A percentile compares a stretch with the other conserved stretches of the same genome.
Evolutionary conservation across 768 basidiomycete genomes (phyloP).

Genomic region (Suillus sp.): DNA sequence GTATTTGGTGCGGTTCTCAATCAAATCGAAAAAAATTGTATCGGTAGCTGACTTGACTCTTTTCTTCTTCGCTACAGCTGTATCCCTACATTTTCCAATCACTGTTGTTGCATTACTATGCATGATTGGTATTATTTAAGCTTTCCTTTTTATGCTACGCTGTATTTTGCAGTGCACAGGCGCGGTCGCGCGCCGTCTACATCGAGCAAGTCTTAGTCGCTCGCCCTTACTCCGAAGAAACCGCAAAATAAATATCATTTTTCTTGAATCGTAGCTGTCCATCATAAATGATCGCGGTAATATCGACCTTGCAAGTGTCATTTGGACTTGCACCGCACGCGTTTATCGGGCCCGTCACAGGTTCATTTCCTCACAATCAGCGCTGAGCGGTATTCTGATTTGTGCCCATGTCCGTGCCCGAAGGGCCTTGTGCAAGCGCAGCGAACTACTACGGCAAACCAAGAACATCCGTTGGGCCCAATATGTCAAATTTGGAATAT

Average conservation of each 20-base stretch:
- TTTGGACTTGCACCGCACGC: background rate
- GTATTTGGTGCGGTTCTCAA: constrained; percentile 40
- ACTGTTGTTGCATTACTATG: constrained; percentile 24
- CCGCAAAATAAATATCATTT: constrained; percentile 1
- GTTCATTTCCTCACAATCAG: constrained; percentile 3
- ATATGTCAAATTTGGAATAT: background rate
- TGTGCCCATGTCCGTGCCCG: background rate
- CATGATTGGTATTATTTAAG: constrained; percentile 33
- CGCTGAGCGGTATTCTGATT: background rate
- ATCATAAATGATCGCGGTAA: background rate
- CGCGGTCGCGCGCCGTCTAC: background rate
- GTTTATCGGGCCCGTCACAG: background rate
- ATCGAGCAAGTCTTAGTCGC: background rate
- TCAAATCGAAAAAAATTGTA: constrained; percentile 24
- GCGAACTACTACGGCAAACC: background rate
- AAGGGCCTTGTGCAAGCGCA: background rate
- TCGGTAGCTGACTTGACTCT: constrained; percentile 32
- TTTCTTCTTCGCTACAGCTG: constrained; percentile 28
- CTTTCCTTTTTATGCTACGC: background rate
- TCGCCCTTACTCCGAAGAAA: background rate
- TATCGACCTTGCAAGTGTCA: background rate
- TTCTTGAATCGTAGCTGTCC: background rate
- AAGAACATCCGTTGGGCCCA: background rate
- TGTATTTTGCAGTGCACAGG: background rate
- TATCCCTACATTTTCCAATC: constrained; percentile 34